Evolutionary conservation across 768 basidiomycete genomes (phyloP), one percentile per base, ranked within the genome.

Genomic region (Dacryopinax primogenitus): DNA sequence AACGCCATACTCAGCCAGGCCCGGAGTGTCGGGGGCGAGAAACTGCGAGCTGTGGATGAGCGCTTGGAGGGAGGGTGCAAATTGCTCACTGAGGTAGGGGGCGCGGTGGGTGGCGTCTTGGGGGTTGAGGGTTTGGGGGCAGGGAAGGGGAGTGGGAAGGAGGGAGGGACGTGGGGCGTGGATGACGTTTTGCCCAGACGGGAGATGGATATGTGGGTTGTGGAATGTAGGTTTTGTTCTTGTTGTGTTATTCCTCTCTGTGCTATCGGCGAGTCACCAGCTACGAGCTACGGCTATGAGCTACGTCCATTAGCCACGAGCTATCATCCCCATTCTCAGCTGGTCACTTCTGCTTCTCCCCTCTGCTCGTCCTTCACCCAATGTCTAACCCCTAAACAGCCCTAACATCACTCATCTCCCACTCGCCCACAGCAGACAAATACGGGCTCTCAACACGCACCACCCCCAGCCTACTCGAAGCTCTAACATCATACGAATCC

Each of bases 391-490:
- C 37, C 37, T 39, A 39, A 11, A n/a, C 26, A 58, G 51, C 51
- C 13, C 51, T 58, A 30, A 28, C 51, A 13, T 32, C 26, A 15
- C 51, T 58, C 23, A 58, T 58, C 51, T 23, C 51, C 51, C 32
- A 23, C 30, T 58, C 51, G 3, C 51, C 51, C 51, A 4, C 4
- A 21, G 26, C 32, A 3, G 51, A 58, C 51, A 58, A 58, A 30
- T 58, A 58, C 51, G 51, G 51, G 26, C 51, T 58, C 51, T 58
- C 51, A 21, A 26, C 51, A 21, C 51, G 51, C 51, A 58, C 13
- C 51, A 30, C 51, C 11, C 51, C 51, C 13, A 15, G 7, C 23
- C 51, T 58, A 15, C 51, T 58, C 26, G 51, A 58, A 58, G 51
- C 51, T 3, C 51, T 58, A 3, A 58, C 51, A 15, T 4, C 4